These are phyloP conservation scores for Prunus mongolica DNA, from an alignment of 306 rosid genomes.

Conservation along the genomic window DNA sequence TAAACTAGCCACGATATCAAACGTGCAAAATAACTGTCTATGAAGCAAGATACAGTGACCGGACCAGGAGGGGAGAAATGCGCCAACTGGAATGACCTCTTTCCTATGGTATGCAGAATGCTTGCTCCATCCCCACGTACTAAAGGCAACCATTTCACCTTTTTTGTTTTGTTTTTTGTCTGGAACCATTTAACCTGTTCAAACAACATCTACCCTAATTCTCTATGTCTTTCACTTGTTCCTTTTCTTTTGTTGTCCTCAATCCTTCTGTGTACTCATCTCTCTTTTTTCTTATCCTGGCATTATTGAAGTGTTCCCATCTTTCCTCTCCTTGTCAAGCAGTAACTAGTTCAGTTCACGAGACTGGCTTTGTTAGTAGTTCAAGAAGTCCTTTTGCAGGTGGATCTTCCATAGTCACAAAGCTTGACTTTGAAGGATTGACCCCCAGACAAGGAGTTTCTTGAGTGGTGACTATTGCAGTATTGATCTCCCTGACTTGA, in stretches of 20 bases:
- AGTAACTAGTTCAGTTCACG: neutral
- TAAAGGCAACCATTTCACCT: neutral
- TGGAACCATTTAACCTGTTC: neutral
- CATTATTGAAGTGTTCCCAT: neutral
- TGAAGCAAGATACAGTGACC: neutral
- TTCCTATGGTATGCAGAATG: neutral
- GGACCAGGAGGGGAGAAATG: neutral
- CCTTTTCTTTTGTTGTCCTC: neutral
- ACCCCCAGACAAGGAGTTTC: neutral
- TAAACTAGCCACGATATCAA: neutral
- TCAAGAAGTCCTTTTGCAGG: neutral
- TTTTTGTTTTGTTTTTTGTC: neutral
- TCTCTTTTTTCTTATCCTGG: neutral
- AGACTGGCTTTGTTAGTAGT: neutral
- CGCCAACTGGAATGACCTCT: neutral
- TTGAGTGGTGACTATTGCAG: neutral
- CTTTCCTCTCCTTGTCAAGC: constrained; percentile 1
- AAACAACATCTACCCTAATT: neutral
- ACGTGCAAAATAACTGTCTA: neutral
- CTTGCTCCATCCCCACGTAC: neutral
- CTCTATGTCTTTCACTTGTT: neutral
- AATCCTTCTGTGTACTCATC: neutral
- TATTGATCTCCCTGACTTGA: neutral
- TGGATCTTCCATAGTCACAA: constrained; percentile 1
- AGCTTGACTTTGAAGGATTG: neutral